Base-by-base conservation (phyloP, 257 asterid species). In the Ligustrum vulgare region DNA sequence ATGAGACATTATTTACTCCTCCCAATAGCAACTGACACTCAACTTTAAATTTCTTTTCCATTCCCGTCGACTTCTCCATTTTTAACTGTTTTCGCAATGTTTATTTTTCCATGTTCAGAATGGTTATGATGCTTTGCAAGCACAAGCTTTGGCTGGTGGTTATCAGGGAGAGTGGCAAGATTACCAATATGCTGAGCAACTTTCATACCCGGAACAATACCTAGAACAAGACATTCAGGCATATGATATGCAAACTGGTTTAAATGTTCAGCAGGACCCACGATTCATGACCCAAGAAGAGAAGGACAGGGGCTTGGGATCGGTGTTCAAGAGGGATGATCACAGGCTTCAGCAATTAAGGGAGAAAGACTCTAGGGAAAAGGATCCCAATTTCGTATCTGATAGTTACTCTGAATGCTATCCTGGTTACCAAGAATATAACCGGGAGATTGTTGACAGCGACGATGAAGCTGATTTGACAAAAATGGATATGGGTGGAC, bases 401-500 rank as follows among this genome's bases (percentile, higher is more conserved):
- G 99, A 93, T 83, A 95, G 98, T 72, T 95, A 95, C 91, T 95
- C 99, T 0, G 99, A 95, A 81, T 95, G 99, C 85, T 95, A 95
- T 76, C 99, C 99, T 43, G 97, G 97, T 45, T 95, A 93, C 89
- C 99, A 93, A 82, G 99, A 95, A 72, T 95, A 91, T 77, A 95
- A 95, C 73, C 96, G 97, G 37, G 99, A 91, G 88, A 62, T 95
- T 81, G 97, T 91, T 5, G 98, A 93, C 76, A 95, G 99, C 69
- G 99, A 95, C 20, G 97, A 93, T 56, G 99, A 95, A 85, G 97
- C 80, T 81, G 99, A 95, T 86, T 82, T 95, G 81, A 83, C 99
- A 68, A 95, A 95, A 83, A 95, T 95, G 99, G 99, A 95, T 72
- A 95, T 95, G 98, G 99, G 98, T 66, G 98, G 97, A 73, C 91